Evolutionary conservation across 768 basidiomycete species (phyloP).

Genomic region (Serpula lacrymans): DNA sequence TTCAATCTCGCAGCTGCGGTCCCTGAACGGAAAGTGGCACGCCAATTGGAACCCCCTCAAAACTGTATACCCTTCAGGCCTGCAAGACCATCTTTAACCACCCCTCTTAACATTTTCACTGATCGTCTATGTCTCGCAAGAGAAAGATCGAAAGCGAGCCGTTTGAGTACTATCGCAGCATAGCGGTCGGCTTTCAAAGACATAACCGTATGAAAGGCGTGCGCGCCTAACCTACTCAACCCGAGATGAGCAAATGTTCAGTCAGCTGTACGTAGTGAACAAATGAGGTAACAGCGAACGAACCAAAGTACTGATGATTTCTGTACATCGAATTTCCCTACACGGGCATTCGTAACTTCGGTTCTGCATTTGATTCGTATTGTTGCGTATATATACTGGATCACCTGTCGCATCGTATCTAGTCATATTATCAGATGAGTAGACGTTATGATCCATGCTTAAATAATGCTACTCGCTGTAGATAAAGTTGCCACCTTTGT

Average conservation of each 20-base stretch:
- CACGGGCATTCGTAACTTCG: constrained; percentile 35
- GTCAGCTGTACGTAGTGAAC: constrained; percentile 4
- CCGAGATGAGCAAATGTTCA: constrained; percentile 1
- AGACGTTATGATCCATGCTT: neutral
- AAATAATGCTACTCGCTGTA: constrained; percentile 38
- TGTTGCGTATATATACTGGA: constrained; percentile 52
- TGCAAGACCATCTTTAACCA: constrained; percentile 46
- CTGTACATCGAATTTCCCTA: constrained; percentile 42
- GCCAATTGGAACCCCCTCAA: neutral
- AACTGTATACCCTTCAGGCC: constrained; percentile 21
- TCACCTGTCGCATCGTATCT: constrained; percentile 64
- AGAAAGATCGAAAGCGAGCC: constrained; percentile 49
- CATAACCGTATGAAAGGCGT: constrained; percentile 73
- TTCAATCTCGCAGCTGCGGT: too few species aligned
- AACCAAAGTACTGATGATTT: constrained; percentile 62
- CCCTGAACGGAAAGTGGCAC: too few species aligned
- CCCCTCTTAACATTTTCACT: constrained; percentile 39
- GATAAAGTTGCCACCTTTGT: constrained; percentile 48
- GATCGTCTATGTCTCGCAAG: constrained; percentile 42
- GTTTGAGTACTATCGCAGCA: constrained; percentile 39
- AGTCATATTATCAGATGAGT: constrained; percentile 2
- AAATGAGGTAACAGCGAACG: constrained; percentile 14
- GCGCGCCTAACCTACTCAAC: constrained; percentile 65
- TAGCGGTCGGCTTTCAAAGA: constrained; percentile 51
- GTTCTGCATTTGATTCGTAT: constrained; percentile 44